A percentile compares a stretch with the other conserved stretches of the same genome.
Conservation (phyloP, 768 basidiomycete genomes). For the Lyophyllum atratum region DNA sequence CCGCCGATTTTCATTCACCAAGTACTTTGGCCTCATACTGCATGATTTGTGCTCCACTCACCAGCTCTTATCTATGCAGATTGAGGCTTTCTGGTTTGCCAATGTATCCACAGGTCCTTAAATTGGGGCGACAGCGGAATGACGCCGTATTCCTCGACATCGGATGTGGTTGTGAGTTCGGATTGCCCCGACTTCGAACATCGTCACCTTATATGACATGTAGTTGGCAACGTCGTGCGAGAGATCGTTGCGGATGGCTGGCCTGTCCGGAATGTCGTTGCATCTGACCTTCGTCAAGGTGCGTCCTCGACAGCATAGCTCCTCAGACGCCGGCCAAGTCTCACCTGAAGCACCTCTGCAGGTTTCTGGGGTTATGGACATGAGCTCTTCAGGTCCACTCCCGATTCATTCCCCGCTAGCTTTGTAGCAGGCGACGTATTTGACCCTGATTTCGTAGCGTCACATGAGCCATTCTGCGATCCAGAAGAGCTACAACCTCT, state of each 20-base stretch:
- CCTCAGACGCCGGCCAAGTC: too few species aligned
- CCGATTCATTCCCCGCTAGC: slow-evolving; percentile 44
- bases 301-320: not conserved
- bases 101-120: slow-evolving; percentile 27
- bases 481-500: slow-evolving; percentile 18
- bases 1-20: slow-evolving; percentile 28
- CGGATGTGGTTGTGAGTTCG: slow-evolving; percentile 34
- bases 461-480: slow-evolving; percentile 18
- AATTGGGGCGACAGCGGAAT: slow-evolving; percentile 16
- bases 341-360: too few species aligned
- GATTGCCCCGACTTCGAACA: not conserved
- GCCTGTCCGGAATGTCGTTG: slow-evolving; percentile 30
- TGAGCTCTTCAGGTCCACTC: slow-evolving; percentile 47
- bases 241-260: slow-evolving; percentile 34
- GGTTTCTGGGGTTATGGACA: slow-evolving; percentile 60
- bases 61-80: slow-evolving; percentile 2
- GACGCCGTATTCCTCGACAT: slow-evolving; percentile 33
- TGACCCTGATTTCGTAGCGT: slow-evolving; percentile 36
- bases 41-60: too few species aligned
- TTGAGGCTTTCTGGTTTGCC: slow-evolving; percentile 29
- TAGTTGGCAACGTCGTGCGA: slow-evolving; percentile 35
- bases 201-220: not conserved
- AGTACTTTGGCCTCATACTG: slow-evolving; percentile 17
- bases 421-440: slow-evolving; percentile 55
- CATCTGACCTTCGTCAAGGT: slow-evolving; percentile 31